Base-by-base conservation (phyloP, 768 basidiomycete genomes). In the Daedaleopsis nitida region DNA sequence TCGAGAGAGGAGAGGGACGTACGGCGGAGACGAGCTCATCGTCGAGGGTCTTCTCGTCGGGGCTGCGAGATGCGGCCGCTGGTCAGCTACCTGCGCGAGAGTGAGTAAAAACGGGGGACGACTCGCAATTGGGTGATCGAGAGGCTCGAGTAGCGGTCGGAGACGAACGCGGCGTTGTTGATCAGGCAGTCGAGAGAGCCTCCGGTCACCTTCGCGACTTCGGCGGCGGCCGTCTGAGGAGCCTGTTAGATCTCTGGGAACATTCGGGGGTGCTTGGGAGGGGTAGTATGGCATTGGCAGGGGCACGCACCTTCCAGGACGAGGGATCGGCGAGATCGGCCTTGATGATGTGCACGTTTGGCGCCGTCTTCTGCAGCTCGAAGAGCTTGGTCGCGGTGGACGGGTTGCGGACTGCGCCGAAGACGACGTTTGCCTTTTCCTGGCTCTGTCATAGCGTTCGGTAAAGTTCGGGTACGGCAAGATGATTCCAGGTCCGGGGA, bases 151-250 rank as follows among this genome's bases (percentile, higher is more conserved):
- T 59, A 54, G 16, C 57, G 55, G 23, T 50, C 10, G 13, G 66
- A 64, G 9, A 68, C 50, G 35, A 37, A 65, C 6, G 67, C 75
- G 14, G 75, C 77, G 55, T 78, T 78, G 63, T 77, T 76, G 54
- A 77, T 76, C 56, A 77, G 66, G 50, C 65, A 67, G 62, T 78
- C 76, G n/a, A 79, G 64, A 32, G 68, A 70, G 13, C 75, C 74
- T 19, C 75, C 73, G 1, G 74, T 74, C 50, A 69, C 45, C n/a
- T 60, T 69, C 1, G 67, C 64, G 1, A 71, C 65, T 37, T 70
- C 68, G 1, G 57, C 64, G 1, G 75, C 74, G 4, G 74, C 76
- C 2, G 39, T 55, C 76, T 76, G 21, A 0, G 17, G 21, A 27
- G 9, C n/a, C 34, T 1, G 7, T 3, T 3, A 7, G 5, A 12